phyloP scores from a whole-genome alignment of 257 asterid species.

The Thymus quinquecostatus region DNA sequence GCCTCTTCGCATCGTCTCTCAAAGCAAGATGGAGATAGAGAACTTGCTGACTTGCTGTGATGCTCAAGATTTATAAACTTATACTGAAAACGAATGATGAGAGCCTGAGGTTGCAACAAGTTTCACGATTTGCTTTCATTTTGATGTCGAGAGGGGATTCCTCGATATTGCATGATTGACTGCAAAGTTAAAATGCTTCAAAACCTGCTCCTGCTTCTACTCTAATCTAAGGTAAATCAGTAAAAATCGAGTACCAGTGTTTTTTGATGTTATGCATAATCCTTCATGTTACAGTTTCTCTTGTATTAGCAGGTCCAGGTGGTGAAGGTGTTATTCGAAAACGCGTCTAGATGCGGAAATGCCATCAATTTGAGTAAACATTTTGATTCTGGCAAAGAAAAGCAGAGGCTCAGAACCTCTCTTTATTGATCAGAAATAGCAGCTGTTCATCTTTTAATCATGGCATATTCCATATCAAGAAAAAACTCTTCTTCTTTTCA shows the following conservation, averaged over 20 bases:
- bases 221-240: too few species aligned
- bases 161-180: too few species aligned
- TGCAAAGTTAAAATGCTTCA: too few species aligned
- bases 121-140: neutral
- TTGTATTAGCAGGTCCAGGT: too few species aligned
- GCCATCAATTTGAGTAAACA: neutral
- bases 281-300: too few species aligned
- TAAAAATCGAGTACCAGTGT: too few species aligned
- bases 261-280: too few species aligned
- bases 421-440: conserved; percentile 1
- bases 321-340: too few species aligned
- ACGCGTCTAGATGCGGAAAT: too few species aligned
- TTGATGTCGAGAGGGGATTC: neutral
- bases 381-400: neutral
- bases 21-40: conserved; percentile 24
- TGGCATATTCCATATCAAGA: neutral
- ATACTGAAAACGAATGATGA: conserved; percentile 1
- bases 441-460: too few species aligned
- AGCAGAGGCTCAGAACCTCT: neutral
- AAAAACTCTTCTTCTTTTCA: neutral
- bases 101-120: neutral
- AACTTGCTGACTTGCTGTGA: neutral
- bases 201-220: too few species aligned
- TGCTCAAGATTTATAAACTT: conserved; percentile 15
- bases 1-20: conserved; percentile 19